Evolutionary conservation across 169 alveolate species (phyloP).

Genomic region (Plasmodium coatneyi): DNA sequence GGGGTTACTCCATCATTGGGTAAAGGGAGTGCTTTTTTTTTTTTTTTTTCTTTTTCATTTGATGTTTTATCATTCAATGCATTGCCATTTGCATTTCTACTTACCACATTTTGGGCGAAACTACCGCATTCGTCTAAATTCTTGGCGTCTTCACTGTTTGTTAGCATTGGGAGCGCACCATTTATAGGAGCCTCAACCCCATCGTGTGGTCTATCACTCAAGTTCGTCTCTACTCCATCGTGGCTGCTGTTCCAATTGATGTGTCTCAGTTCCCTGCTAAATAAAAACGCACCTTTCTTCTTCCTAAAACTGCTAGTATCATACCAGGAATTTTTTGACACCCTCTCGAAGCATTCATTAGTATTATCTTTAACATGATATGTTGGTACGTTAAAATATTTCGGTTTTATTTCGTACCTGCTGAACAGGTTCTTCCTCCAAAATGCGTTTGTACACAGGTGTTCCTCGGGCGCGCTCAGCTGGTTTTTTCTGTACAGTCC

Average conservation of each 20-base stretch:
- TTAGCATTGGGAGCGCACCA: not conserved
- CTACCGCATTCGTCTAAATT: not conserved
- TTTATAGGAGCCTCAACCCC: not conserved
- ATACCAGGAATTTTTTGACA: constrained; percentile 73
- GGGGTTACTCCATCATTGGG: not conserved
- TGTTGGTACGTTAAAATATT: not conserved
- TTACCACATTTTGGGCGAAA: not conserved
- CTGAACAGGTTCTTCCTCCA: not conserved
- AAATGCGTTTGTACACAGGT: constrained; percentile 2
- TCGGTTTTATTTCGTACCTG: constrained; percentile 31
- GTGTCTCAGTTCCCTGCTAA: constrained; percentile 42
- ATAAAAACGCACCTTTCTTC: constrained; percentile 47
- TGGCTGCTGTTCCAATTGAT: not conserved
- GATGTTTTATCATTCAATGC: not conserved
- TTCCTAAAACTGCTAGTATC: constrained; percentile 41
- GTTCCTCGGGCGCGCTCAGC: constrained; percentile 14
- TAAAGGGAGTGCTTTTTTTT: not conserved
- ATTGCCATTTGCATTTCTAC: not conserved
- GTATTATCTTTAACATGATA: not conserved
- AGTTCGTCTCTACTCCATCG: not conserved
- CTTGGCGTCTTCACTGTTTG: not conserved
- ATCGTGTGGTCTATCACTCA: not conserved
- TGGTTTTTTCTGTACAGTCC: not conserved
- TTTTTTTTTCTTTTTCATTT: constrained; percentile 14
- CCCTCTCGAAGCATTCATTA: constrained; percentile 37